phyloP scores from a whole-genome alignment of 352 stramenopile species.

The Saprolegnia parasitica region DNA sequence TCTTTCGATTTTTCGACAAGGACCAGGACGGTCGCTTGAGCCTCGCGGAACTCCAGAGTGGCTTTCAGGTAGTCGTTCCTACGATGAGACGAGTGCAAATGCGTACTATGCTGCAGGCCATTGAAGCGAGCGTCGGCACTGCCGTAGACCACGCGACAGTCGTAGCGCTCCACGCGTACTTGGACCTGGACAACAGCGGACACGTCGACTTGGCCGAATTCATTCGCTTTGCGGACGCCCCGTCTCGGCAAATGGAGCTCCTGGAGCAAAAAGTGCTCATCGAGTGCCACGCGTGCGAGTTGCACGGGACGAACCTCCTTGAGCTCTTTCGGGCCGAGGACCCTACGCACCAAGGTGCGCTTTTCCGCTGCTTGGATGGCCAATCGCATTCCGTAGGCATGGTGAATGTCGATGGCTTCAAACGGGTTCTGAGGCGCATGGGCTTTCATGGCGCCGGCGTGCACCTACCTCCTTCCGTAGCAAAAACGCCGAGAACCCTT shows the following conservation, averaged over 20 bases:
- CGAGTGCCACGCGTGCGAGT: not conserved
- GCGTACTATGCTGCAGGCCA: slow-evolving; percentile 1
- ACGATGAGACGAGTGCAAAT: no score
- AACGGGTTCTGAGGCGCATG: not conserved
- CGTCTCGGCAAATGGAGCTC: not conserved
- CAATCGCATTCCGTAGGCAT: not conserved
- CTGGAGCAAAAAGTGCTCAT: slow-evolving; percentile 20
- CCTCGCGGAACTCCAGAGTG: slow-evolving; percentile 12
- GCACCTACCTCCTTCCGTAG: not conserved
- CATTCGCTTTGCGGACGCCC: slow-evolving; percentile 14
- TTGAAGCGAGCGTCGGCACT: slow-evolving; percentile 13
- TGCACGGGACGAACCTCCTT: not conserved
- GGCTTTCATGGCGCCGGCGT: slow-evolving; percentile 6
- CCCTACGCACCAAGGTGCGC: no score
- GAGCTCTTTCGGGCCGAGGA: slow-evolving; percentile 1
- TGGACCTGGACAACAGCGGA: slow-evolving; percentile 17
- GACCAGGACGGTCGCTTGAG: slow-evolving; percentile 16
- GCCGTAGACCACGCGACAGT: slow-evolving; percentile 1
- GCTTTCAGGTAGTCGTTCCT: not conserved
- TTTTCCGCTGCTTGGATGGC: no score
- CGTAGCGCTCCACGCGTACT: slow-evolving; percentile 13
- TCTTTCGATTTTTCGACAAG: slow-evolving; percentile 26
- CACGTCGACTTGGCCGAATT: slow-evolving; percentile 12
- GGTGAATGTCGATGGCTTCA: slow-evolving; percentile 1
- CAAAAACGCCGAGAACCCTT: no score